Base-by-base conservation (phyloP, 495 filamentous ascomycete genomes). In the Neurospora sp. region DNA sequence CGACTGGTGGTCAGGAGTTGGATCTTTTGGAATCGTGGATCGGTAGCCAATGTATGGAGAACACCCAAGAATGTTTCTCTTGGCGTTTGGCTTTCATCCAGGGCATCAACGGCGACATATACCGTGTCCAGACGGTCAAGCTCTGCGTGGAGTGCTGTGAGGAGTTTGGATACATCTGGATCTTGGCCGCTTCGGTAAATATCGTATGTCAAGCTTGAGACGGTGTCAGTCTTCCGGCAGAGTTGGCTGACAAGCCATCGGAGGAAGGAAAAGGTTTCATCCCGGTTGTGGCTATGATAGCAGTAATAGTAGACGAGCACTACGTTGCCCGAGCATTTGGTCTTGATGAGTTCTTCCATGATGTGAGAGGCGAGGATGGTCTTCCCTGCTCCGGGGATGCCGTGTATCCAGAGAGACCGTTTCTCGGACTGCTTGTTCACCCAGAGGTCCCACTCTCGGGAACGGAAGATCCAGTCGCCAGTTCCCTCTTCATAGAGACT, bases 351-450 rank as follows among this genome's bases (percentile, higher is more conserved):
- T 16, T 70, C 37, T 39, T 81, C 74, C 41, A 81, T 79, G 35
- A 82, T 59, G 38, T 77, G 77, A 14, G 81, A 82, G 5, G 77
- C 75, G 1, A 84, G 74, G 7, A 84, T 75, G 27, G 82, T 81
- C 70, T 84, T 85, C 14, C 83, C 83, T 27, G 81, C 78, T 1
- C 83, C 83, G 1, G 81, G 83, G 12, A 85, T 84, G 5, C 83
- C 83, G 45, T 79, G 73, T 7, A 84, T 79, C 82, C 81, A 83
- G 7, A 84, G 70, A 44, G 73, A 81, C 1, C 77, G 79, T 22
- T 37, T 20, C 37, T 72, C 35, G 7, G 69, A 59, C 12, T 41
- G 71, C 0, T n/a, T 70, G 35, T 69, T 35, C 6, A 80, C 20
- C 79, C 78, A 81, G 40, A 12, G 22, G 0, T 69, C 68, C 78